Conservation (phyloP, 106 monocot genomes). For the Dendrobium chrysotoxum region DNA sequence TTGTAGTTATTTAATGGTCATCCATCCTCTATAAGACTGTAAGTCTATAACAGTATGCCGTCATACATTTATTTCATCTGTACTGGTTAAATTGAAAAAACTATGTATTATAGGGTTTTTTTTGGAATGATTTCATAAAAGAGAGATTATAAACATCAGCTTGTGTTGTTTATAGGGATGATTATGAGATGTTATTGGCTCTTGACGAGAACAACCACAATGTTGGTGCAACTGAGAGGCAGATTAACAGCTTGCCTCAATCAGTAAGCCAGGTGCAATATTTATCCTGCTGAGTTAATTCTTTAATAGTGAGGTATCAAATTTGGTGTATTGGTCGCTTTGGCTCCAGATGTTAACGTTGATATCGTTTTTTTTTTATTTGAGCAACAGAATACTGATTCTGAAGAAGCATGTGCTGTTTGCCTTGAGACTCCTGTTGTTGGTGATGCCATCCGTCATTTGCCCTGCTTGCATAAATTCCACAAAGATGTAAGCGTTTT, state of each 20-base stretch:
- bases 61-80: too few relatives aligned
- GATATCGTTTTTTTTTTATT: neutral
- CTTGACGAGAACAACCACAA: constrained; percentile 79
- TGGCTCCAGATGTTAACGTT: neutral
- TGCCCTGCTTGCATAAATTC: constrained; percentile 91
- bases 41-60: too few relatives aligned
- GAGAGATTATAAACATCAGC: neutral
- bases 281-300: neutral
- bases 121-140: neutral
- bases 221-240: constrained; percentile 60
- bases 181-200: constrained; percentile 83
- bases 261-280: constrained; percentile 63
- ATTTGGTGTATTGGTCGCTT: neutral
- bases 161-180: constrained; percentile 32
- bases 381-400: constrained; percentile 22
- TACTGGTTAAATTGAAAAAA: too few relatives aligned
- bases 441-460: constrained; percentile 71
- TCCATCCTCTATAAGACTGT: too few relatives aligned
- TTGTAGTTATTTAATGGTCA: too few relatives aligned
- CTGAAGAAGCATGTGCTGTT: constrained; percentile 65
- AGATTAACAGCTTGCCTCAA: constrained; percentile 80
- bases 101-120: neutral
- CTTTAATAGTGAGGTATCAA: neutral
- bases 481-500: constrained; percentile 66
- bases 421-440: constrained; percentile 63